Evolutionary conservation across 2,329 filamentous ascomycete genomes (phyloP).

Genomic region (Waltergamsia citrina): DNA sequence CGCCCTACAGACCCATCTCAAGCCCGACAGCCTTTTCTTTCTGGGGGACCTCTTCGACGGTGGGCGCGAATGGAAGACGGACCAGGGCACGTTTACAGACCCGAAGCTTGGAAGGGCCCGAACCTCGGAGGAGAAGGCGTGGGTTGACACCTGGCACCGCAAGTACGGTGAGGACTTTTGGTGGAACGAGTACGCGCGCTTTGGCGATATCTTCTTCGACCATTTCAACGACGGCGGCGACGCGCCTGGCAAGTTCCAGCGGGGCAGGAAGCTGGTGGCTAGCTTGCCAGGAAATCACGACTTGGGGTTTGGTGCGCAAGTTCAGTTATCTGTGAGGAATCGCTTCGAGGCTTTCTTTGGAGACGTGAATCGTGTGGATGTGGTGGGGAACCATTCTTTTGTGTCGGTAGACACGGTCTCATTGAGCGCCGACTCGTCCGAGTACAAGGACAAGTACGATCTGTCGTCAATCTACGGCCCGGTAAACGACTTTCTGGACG

Average conservation of each 20-base stretch:
- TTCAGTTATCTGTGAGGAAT: conserved; percentile 71
- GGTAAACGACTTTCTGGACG: conserved; percentile 64
- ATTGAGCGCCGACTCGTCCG: conserved; percentile 59
- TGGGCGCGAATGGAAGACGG: conserved; percentile 86
- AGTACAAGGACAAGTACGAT: conserved; percentile 39
- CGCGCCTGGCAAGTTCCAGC: conserved; percentile 45
- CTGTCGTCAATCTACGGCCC: conserved; percentile 63
- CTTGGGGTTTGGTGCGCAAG: conserved; percentile 77
- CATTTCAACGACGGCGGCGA: conserved; percentile 52
- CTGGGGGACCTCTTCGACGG: conserved; percentile 93
- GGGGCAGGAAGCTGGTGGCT: conserved; percentile 69
- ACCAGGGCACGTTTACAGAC: conserved; percentile 47
- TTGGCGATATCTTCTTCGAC: conserved; percentile 75
- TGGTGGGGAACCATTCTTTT: conserved; percentile 91
- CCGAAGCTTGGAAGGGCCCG: conserved; percentile 46
- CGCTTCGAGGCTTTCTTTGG: conserved; percentile 87
- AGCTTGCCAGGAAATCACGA: conserved; percentile 94
- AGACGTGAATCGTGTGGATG: conserved; percentile 79
- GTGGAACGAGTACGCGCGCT: conserved; percentile 78
- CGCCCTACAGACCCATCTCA: conserved; percentile 64
- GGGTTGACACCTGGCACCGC: conserved; percentile 58
- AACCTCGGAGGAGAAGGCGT: conserved; percentile 40
- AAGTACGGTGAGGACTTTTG: conserved; percentile 77
- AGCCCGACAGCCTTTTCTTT: conserved; percentile 85
- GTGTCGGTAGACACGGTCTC: conserved; percentile 87